Evolutionary conservation across 2,329 filamentous ascomycete species (phyloP), one percentile per base, ranked within the genome.

Genomic region (Colletotrichum tofieldiae): DNA sequence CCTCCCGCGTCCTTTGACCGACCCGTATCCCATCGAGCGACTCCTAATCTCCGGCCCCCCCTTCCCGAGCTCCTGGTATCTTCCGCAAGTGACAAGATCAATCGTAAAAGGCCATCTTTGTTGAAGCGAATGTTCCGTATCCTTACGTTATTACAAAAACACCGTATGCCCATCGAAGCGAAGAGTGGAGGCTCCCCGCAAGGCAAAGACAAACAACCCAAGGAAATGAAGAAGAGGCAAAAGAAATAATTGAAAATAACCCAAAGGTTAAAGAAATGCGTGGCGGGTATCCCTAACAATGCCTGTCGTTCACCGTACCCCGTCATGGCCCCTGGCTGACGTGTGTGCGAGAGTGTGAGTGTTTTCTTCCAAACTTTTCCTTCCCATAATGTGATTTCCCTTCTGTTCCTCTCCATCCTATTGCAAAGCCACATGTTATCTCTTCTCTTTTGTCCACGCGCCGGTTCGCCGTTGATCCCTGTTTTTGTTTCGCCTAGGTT

Each of bases 221-320:
- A 54, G 14, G 59, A 65, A 52, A 65, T 23, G 58, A 52, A 75
- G 56, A 67, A 61, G 64, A 75, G 65, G 43, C 69, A 74, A 72
- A 65, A 73, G 69, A 73, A 74, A 73, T 75, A 72, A 14, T 20
- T 16, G 54, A 39, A 49, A 67, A 23, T 43, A 23, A 51, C 12
- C 14, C 23, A 20, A 55, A 54, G n/a, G 26, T 20, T 35, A 51
- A 63, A 18, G 43, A 55, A 72, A 64, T 72, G 63, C 63, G 54
- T 43, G 58, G 56, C 68, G 71, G 71, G 71, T 73, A 73, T 73
- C 63, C 71, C 66, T 61, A 70, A 58, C 29, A 73, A 73, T 71
- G 60, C 61, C 70, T 61, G 54, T 66, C 66, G 23, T 71, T 65
- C 55, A 60, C 66, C 67, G 65, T 68, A 32, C 37, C 29, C 52